Conservation (phyloP, 805 yeast species). For the Yamadazyma nakazawae region DNA sequence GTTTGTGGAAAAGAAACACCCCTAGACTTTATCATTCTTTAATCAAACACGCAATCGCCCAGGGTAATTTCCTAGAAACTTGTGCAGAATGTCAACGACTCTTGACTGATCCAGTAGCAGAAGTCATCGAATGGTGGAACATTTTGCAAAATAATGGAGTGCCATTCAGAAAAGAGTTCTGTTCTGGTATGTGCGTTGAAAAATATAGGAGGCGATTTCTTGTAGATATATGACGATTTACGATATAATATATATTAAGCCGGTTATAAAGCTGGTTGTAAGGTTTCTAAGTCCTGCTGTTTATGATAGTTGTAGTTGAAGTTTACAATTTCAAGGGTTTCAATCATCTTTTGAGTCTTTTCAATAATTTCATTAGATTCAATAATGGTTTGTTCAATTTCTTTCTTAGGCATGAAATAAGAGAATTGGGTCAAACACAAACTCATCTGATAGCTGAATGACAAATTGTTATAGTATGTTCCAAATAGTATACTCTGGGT, state of each 20-base stretch:
- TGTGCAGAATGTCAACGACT: slow-evolving; percentile 50
- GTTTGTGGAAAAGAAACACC: slow-evolving; percentile 49
- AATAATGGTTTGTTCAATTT: neutral
- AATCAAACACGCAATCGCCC: slow-evolving; percentile 51
- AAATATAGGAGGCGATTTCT: slow-evolving; percentile 17
- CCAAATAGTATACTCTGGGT: slow-evolving; percentile 15
- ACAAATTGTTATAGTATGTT: slow-evolving; percentile 36
- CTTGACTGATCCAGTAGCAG: slow-evolving; percentile 57
- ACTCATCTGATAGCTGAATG: slow-evolving; percentile 28
- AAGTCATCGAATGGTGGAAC: slow-evolving; percentile 68
- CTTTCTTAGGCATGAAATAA: neutral
- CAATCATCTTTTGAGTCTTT: slow-evolving; percentile 13
- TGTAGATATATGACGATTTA: slow-evolving; percentile 8
- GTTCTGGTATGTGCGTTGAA: slow-evolving; percentile 47
- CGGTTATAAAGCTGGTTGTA: neutral
- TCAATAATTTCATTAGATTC: slow-evolving; percentile 1
- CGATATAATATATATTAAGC: neutral
- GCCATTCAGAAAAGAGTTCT: slow-evolving; percentile 55
- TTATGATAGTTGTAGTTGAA: slow-evolving; percentile 21
- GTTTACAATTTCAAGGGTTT: slow-evolving; percentile 20
- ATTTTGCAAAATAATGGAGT: slow-evolving; percentile 45
- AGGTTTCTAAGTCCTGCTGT: slow-evolving; percentile 7
- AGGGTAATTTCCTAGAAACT: slow-evolving; percentile 47
- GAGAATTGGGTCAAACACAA: neutral
- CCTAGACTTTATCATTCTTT: slow-evolving; percentile 44